Conservation (phyloP, 352 stramenopile genomes). For the Pilasporangium apinafurcum region DNA sequence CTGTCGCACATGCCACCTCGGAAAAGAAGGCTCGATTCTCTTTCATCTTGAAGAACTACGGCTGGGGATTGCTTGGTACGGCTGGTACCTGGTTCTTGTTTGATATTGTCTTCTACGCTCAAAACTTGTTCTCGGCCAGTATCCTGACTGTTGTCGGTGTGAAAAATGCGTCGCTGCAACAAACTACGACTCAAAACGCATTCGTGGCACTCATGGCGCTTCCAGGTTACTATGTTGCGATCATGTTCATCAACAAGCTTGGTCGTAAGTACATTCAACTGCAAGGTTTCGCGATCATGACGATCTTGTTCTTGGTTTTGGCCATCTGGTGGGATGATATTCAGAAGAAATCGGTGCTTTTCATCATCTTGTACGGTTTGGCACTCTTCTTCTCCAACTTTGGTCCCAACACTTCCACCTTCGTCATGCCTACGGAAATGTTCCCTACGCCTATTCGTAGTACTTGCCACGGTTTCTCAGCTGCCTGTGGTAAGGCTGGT, state of each 20-base stretch:
- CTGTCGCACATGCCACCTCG: background rate
- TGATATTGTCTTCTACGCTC: conserved; percentile 78
- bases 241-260: conserved; percentile 65
- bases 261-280: conserved; percentile 72
- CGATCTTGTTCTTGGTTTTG: conserved; percentile 52
- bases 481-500: conserved; percentile 82
- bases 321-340: conserved; percentile 58
- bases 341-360: conserved; percentile 37
- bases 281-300: conserved; percentile 66
- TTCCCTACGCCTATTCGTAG: conserved; percentile 79
- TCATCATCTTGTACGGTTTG: conserved; percentile 71
- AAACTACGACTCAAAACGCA: conserved; percentile 48
- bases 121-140: conserved; percentile 73
- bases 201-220: conserved; percentile 68
- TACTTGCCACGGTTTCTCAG: conserved; percentile 85
- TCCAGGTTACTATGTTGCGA: conserved; percentile 74
- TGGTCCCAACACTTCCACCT: conserved; percentile 81
- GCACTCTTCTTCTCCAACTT: conserved; percentile 86
- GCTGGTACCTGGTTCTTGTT: conserved; percentile 83
- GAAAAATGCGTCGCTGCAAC: conserved; percentile 34
- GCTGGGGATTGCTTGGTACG: conserved; percentile 45
- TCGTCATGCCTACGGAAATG: conserved; percentile 88
- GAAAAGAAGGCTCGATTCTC: conserved; percentile 7
- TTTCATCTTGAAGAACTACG: conserved; percentile 51
- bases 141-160: conserved; percentile 58